Conservation (phyloP, 2,329 filamentous ascomycete genomes). For the Simplicillium sp. region DNA sequence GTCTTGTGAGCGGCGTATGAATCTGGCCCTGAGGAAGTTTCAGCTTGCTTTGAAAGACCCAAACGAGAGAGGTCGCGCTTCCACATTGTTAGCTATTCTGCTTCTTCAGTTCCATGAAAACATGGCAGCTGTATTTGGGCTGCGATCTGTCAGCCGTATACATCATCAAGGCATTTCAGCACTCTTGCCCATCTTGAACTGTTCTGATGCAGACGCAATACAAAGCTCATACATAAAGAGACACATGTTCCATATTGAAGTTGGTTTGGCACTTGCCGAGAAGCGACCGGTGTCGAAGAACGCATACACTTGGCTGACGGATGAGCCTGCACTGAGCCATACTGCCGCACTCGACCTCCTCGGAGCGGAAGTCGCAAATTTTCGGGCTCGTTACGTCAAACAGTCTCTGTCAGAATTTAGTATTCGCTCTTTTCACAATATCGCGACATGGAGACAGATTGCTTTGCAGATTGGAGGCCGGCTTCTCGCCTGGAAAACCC, state of each 20-base stretch:
- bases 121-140: neutral
- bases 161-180: constrained; percentile 1
- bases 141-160: neutral
- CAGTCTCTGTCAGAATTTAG: too few relatives aligned
- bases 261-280: neutral
- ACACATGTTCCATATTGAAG: constrained; percentile 1
- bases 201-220: neutral
- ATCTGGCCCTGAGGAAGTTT: too few relatives aligned
- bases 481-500: too few relatives aligned
- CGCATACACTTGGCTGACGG: neutral
- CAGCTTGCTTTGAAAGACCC: neutral
- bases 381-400: neutral
- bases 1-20: too few relatives aligned
- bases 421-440: too few relatives aligned
- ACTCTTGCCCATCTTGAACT: neutral
- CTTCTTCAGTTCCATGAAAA: constrained; percentile 1
- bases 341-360: constrained; percentile 1
- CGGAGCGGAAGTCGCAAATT: neutral
- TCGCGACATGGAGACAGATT: too few relatives aligned
- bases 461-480: too few relatives aligned
- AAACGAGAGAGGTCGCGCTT: neutral
- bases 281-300: neutral
- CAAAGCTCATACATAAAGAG: neutral
- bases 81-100: neutral
- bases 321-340: neutral